Evolutionary conservation across 176 grass and related monocot genomes (phyloP).

Genomic region (Urochloa ruziziensis): DNA sequence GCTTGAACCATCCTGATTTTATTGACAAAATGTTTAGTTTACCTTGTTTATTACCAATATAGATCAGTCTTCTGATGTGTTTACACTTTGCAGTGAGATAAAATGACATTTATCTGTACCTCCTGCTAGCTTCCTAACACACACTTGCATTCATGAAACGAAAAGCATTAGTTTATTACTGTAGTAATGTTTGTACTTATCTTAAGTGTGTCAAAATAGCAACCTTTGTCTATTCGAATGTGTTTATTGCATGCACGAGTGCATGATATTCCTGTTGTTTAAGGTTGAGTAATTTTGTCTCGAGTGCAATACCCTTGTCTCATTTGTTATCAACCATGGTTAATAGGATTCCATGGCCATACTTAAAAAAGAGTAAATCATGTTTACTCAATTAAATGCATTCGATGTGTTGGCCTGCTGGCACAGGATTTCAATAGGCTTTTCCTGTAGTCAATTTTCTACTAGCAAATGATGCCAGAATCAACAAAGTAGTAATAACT

Average conservation of each 20-base stretch:
- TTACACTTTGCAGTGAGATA: neutral
- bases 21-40: neutral
- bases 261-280: neutral
- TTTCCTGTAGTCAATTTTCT: slow-evolving; percentile 20
- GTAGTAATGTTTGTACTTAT: neutral
- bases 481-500: neutral
- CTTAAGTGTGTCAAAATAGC: neutral
- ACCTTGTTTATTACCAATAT: neutral
- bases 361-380: neutral
- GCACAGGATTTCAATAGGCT: neutral
- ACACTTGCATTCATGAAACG: neutral
- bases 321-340: neutral
- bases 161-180: neutral
- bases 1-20: slow-evolving; percentile 16
- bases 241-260: neutral
- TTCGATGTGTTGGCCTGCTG: neutral
- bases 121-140: neutral
- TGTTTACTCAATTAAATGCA: neutral
- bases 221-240: neutral
- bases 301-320: neutral
- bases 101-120: slow-evolving; percentile 1
- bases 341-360: neutral
- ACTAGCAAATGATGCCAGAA: slow-evolving; percentile 17
- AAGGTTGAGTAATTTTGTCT: neutral
- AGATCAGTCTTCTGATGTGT: neutral